A percentile compares a stretch with the other conserved stretches of the same genome.
phyloP scores from a whole-genome alignment of 306 rosid genomes.

The Fagus crenata region DNA sequence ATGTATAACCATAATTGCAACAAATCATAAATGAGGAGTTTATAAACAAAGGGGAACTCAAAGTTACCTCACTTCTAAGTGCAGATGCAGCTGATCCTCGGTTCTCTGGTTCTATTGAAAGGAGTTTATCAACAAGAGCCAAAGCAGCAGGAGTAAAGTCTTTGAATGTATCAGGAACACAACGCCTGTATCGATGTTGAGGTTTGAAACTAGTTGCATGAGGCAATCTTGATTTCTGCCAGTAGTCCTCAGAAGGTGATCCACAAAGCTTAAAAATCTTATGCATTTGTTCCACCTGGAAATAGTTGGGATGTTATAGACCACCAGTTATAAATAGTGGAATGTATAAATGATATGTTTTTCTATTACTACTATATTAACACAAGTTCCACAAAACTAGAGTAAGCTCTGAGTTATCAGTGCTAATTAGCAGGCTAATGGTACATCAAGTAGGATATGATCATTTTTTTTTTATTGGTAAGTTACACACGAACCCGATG shows the following conservation, averaged over 20 bases:
- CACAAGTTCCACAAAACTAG: not conserved
- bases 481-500: too few species aligned
- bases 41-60: not conserved
- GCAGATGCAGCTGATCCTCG: constrained; percentile 74
- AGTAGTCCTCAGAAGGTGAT: constrained; percentile 79
- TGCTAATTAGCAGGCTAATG: not conserved
- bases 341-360: not conserved
- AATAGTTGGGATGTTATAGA: constrained; percentile 7
- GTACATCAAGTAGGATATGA: not conserved
- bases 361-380: not conserved
- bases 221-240: constrained; percentile 77
- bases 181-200: constrained; percentile 65
- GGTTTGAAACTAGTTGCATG: constrained; percentile 92
- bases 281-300: constrained; percentile 94
- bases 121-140: constrained; percentile 70
- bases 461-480: too few species aligned
- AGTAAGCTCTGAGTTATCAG: not conserved
- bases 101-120: constrained; percentile 63
- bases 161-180: constrained; percentile 56
- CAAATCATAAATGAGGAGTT: not conserved
- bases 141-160: constrained; percentile 60
- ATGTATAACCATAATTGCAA: constrained; percentile 17
- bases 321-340: constrained; percentile 5
- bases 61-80: constrained; percentile 65
- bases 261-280: constrained; percentile 96